These are phyloP conservation scores for Salix dunnii DNA, from an alignment of 345 rosid species.

Conservation along the genomic window DNA sequence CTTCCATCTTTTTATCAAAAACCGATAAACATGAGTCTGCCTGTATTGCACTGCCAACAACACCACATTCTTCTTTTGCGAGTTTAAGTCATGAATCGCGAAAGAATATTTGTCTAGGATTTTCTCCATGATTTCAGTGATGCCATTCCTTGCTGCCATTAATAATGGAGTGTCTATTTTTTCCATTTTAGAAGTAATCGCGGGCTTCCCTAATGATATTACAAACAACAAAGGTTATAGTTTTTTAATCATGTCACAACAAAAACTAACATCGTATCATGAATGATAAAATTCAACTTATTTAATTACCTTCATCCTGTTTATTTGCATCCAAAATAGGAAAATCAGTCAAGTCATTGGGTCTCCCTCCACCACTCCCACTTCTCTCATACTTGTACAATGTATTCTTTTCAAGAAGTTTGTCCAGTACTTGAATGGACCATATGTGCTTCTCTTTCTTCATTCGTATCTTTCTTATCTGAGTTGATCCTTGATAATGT, in stretches of 20 bases:
- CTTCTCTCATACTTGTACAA: conserved; percentile 17
- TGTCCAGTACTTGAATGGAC: conserved; percentile 44
- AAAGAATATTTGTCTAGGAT: conserved; percentile 23
- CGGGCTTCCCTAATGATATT: too few relatives aligned
- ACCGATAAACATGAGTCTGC: conserved; percentile 38
- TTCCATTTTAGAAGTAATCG: background rate
- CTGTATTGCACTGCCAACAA: conserved; percentile 51
- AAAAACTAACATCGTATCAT: too few relatives aligned
- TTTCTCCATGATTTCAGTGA: conserved; percentile 30
- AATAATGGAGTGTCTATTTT: conserved; percentile 22
- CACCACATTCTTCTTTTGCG: conserved; percentile 29
- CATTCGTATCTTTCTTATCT: conserved; percentile 24
- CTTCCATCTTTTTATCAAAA: conserved; percentile 14
- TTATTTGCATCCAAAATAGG: too few relatives aligned
- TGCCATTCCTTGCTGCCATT: conserved; percentile 33
- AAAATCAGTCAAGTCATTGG: background rate
- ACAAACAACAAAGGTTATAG: too few relatives aligned
- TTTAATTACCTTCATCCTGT: too few relatives aligned
- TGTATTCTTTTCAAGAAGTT: conserved; percentile 15
- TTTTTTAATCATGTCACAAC: too few relatives aligned
- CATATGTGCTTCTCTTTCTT: conserved; percentile 45
- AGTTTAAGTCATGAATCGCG: conserved; percentile 29
- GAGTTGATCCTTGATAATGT: conserved; percentile 25
- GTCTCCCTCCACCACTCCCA: conserved; percentile 20
- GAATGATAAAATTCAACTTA: too few relatives aligned